Evolutionary conservation across 306 rosid species (phyloP).

Genomic region (Cucumis cinereus): DNA sequence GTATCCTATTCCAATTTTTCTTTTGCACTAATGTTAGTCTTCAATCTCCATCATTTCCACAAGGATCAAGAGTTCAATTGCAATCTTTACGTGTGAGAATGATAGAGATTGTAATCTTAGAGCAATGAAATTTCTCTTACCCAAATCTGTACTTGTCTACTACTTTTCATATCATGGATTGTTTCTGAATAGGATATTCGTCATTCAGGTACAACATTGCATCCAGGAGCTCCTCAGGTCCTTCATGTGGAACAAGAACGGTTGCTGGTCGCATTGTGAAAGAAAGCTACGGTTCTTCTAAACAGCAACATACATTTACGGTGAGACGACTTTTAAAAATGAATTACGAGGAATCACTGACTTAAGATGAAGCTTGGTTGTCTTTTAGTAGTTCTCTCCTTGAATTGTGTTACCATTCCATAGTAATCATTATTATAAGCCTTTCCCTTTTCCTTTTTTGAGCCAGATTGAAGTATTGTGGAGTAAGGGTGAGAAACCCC

Average conservation of each 20-base stretch:
- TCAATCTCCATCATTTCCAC: background rate
- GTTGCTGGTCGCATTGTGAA: conserved; percentile 79
- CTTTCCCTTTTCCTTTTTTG: conserved; percentile 7
- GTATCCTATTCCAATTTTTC: background rate
- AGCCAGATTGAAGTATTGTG: conserved; percentile 84
- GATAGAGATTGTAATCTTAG: background rate
- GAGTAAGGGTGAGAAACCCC: conserved; percentile 88
- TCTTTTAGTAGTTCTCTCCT: background rate
- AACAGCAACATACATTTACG: conserved; percentile 86
- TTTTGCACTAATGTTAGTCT: background rate
- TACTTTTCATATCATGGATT: background rate
- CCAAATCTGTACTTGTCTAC: background rate
- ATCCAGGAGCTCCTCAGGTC: conserved; percentile 62
- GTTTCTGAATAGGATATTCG: background rate
- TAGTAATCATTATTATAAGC: background rate
- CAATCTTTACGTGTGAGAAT: background rate
- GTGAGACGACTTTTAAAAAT: conserved; percentile 15
- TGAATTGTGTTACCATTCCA: background rate
- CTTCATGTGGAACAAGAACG: conserved; percentile 61
- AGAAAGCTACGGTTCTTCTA: conserved; percentile 85
- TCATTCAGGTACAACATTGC: conserved; percentile 58
- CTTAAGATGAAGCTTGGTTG: background rate
- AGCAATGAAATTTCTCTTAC: background rate
- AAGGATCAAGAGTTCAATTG: background rate
- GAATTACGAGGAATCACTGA: background rate